Conservation (phyloP, 495 filamentous ascomycete species). For the Penicillium ucsense region DNA sequence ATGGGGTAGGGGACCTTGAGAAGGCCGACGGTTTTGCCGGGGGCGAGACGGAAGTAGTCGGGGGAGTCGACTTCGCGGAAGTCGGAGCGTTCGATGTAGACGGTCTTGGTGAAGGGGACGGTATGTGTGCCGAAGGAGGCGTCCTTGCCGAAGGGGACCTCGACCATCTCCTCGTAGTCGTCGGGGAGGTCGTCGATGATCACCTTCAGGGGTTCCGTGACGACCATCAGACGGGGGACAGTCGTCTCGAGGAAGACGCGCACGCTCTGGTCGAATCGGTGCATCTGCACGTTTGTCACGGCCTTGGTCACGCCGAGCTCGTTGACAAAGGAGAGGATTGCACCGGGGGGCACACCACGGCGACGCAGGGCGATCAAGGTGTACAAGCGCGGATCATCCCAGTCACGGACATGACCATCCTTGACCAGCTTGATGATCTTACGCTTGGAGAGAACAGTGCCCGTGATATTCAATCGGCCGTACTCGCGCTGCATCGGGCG, state of each 20-base stretch:
- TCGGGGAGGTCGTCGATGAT: constrained; percentile 66
- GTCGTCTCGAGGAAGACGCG: constrained; percentile 73
- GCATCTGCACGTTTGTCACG: constrained; percentile 59
- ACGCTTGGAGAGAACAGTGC: constrained; percentile 77
- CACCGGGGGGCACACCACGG: constrained; percentile 75
- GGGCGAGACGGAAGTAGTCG: constrained; percentile 90
- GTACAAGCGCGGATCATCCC: constrained; percentile 85
- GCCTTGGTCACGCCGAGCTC: constrained; percentile 80
- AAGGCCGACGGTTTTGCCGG: constrained; percentile 81
- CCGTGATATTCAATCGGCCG: constrained; percentile 68
- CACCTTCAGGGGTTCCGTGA: constrained; percentile 61
- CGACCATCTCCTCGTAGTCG: constrained; percentile 51
- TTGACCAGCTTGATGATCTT: constrained; percentile 70
- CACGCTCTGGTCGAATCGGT: constrained; percentile 68
- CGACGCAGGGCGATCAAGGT: constrained; percentile 78
- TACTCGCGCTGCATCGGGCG: constrained; percentile 82
- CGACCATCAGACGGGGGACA: constrained; percentile 76
- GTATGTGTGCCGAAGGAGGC: constrained; percentile 37
- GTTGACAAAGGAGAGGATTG: constrained; percentile 78
- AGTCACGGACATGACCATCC: constrained; percentile 61
- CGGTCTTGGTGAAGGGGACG: constrained; percentile 70
- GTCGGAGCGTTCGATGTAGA: constrained; percentile 90
- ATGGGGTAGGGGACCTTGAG: constrained; percentile 77
- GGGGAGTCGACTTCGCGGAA: constrained; percentile 78
- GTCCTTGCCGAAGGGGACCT: constrained; percentile 57